These are phyloP conservation scores for Martiniozyma asiatica DNA, from an alignment of 1,139 yeast species.

Conservation along the genomic window DNA sequence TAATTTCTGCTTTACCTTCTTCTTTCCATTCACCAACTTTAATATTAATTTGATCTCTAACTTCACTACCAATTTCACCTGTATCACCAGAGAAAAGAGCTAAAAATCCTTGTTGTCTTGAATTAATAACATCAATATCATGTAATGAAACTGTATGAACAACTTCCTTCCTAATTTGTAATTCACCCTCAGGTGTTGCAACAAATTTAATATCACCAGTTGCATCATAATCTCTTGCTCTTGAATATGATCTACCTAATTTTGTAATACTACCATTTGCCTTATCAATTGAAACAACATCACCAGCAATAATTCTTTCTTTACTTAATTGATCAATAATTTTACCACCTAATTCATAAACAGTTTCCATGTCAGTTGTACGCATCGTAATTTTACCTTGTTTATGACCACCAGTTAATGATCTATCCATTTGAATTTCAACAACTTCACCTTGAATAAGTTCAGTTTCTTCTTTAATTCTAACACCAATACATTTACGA, in stretches of 20 bases:
- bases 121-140: conserved; percentile 95
- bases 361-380: conserved; percentile 98
- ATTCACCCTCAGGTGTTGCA: conserved; percentile 97
- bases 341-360: conserved; percentile 91
- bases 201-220: conserved; percentile 98
- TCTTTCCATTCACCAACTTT: conserved; percentile 99
- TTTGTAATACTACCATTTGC: conserved; percentile 90
- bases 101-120: conserved; percentile 94
- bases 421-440: conserved; percentile 93
- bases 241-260: conserved; percentile 87
- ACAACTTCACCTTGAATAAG: conserved; percentile 98
- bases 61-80: conserved; percentile 92
- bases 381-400: conserved; percentile 96
- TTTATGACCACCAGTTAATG: conserved; percentile 94
- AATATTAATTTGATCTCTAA: conserved; percentile 91
- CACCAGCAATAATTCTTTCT: conserved; percentile 96
- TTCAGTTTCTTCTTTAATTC: conserved; percentile 94
- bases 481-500: conserved; percentile 88
- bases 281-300: conserved; percentile 90
- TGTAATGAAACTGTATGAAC: conserved; percentile 94
- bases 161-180: conserved; percentile 88
- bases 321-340: conserved; percentile 94
- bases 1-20: conserved; percentile 97
- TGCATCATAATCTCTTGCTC: conserved; percentile 97
- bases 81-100: conserved; percentile 96